Evolutionary conservation across 768 basidiomycete genomes (phyloP).

Genomic region (Saitozyma sp.): DNA sequence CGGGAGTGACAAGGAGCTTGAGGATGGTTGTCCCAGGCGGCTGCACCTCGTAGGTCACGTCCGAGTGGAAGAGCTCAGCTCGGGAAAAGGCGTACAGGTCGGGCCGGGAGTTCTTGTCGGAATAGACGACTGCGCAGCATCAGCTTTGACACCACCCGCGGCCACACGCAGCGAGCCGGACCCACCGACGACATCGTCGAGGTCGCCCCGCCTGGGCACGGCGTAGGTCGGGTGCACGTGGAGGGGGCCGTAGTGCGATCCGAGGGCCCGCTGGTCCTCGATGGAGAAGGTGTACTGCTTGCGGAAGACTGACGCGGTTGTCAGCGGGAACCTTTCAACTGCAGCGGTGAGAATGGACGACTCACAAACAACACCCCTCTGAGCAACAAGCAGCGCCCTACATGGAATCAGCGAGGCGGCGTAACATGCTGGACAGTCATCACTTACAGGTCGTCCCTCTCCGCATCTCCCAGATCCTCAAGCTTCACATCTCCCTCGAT

Average conservation of each 20-base stretch:
- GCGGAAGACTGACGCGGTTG: slow-evolving; percentile 37
- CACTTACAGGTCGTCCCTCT: slow-evolving; percentile 45
- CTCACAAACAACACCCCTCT: slow-evolving; percentile 50
- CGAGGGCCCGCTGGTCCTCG: slow-evolving; percentile 46
- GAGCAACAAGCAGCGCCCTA: slow-evolving; percentile 47
- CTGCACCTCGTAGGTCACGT: slow-evolving; percentile 73
- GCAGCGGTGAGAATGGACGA: neutral
- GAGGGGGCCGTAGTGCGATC: slow-evolving; percentile 54
- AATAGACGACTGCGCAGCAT: slow-evolving; percentile 43
- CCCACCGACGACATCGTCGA: slow-evolving; percentile 52
- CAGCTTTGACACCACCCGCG: neutral
- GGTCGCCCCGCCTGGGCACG: slow-evolving; percentile 66
- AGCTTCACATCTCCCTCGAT: slow-evolving; percentile 42
- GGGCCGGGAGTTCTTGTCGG: slow-evolving; percentile 49
- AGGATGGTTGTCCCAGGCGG: slow-evolving; percentile 72
- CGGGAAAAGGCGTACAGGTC: slow-evolving; percentile 64
- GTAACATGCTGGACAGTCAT: neutral
- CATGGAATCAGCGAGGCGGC: neutral
- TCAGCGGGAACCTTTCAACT: neutral
- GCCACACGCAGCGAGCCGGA: neutral
- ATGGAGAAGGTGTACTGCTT: slow-evolving; percentile 44
- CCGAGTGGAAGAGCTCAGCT: slow-evolving; percentile 77
- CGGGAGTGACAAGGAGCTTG: slow-evolving; percentile 69
- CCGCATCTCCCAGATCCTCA: slow-evolving; percentile 43
- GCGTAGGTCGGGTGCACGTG: slow-evolving; percentile 83